These are phyloP conservation scores for Harrya chromipes DNA, from an alignment of 768 basidiomycete genomes.

Conservation along the genomic window DNA sequence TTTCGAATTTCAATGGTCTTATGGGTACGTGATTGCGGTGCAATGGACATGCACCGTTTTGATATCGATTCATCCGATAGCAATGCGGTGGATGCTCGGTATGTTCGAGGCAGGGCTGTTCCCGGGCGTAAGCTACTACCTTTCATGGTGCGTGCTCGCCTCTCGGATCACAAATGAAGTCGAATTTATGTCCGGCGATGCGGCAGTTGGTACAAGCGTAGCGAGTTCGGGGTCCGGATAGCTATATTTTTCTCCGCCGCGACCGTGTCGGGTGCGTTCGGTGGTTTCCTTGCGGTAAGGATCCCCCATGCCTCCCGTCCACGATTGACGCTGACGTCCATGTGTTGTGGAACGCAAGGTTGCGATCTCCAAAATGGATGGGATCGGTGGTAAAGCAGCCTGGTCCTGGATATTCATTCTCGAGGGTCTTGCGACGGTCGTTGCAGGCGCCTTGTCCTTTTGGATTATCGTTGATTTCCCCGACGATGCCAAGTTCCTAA, in stretches of 20 bases:
- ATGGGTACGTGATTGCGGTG: slow-evolving; percentile 43
- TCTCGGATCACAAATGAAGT: background rate
- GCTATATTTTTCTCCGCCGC: slow-evolving; percentile 77
- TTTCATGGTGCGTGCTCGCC: slow-evolving; percentile 55
- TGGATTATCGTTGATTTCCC: slow-evolving; percentile 85
- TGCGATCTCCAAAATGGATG: slow-evolving; percentile 70
- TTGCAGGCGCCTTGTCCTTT: slow-evolving; percentile 65
- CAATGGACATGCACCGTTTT: background rate
- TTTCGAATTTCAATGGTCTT: slow-evolving; percentile 65
- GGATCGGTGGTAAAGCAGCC: slow-evolving; percentile 61
- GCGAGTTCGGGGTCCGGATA: slow-evolving; percentile 66
- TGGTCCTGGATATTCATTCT: slow-evolving; percentile 78
- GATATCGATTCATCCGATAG: slow-evolving; percentile 29
- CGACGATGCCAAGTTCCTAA: slow-evolving; percentile 74
- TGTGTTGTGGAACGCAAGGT: slow-evolving; percentile 25
- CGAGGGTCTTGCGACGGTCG: slow-evolving; percentile 63
- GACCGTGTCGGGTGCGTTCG: slow-evolving; percentile 80
- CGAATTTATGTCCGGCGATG: too few species aligned
- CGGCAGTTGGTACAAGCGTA: slow-evolving; percentile 60
- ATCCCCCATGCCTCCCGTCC: background rate
- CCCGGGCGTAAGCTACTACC: slow-evolving; percentile 60
- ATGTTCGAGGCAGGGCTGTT: slow-evolving; percentile 56
- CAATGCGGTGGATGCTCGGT: slow-evolving; percentile 70
- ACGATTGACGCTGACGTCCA: background rate
- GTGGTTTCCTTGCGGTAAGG: slow-evolving; percentile 65